Conservation (phyloP, 192 early-diverging fungal species). For the Funneliformis mosseae region DNA sequence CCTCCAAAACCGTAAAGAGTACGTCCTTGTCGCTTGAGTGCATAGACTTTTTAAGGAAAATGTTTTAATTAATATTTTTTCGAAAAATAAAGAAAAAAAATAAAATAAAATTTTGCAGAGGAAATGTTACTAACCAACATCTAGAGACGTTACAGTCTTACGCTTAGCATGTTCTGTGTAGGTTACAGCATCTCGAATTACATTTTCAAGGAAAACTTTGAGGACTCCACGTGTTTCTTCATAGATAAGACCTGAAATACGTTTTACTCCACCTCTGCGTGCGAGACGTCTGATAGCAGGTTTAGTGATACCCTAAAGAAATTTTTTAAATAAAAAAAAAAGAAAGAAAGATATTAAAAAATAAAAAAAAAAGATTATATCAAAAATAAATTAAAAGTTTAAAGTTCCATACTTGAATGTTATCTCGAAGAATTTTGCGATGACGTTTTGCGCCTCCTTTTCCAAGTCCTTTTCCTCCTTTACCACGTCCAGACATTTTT, state of each 20-base stretch:
- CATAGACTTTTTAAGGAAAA: conserved; percentile 70
- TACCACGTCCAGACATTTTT: conserved; percentile 88
- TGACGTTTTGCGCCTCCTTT: conserved; percentile 95
- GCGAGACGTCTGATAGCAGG: conserved; percentile 91
- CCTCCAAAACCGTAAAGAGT: conserved; percentile 80
- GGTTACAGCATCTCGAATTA: conserved; percentile 87
- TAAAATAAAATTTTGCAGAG: background rate
- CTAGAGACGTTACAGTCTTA: conserved; percentile 99
- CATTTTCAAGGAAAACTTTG: conserved; percentile 98
- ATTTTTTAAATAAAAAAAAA: background rate
- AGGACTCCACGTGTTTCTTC: conserved; percentile 98
- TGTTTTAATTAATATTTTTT: background rate
- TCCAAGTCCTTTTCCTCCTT: conserved; percentile 91
- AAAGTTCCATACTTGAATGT: conserved; percentile 45
- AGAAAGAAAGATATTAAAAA: background rate
- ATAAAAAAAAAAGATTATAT: background rate
- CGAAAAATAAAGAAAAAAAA: background rate
- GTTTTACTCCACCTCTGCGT: conserved; percentile 99
- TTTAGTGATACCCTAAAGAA: conserved; percentile 27
- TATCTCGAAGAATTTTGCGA: conserved; percentile 92
- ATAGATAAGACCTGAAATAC: conserved; percentile 98
- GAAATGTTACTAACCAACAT: conserved; percentile 60
- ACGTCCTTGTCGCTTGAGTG: conserved; percentile 96
- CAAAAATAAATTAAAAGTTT: background rate
- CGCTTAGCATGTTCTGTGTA: conserved; percentile 99